Percentiles rank a stretch among this genome's conserved stretches.
phyloP scores from a whole-genome alignment of 2,329 filamentous ascomycete species.

The Diaporthe capsici region DNA sequence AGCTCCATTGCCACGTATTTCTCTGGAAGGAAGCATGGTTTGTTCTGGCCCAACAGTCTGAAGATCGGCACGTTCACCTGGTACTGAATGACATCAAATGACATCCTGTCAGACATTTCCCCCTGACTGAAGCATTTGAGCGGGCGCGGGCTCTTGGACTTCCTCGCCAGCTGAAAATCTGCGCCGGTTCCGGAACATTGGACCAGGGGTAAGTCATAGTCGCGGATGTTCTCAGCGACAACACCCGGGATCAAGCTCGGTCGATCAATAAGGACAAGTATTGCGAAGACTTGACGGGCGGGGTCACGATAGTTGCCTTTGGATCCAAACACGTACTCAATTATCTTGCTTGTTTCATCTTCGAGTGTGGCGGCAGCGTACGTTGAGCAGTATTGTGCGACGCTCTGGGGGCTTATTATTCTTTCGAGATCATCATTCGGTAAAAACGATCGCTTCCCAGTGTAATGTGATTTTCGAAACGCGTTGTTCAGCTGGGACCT shows the following conservation, averaged over 20 bases:
- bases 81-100: background rate
- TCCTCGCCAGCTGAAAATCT: background rate
- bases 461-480: background rate
- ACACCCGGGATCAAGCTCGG: background rate
- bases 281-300: background rate
- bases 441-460: background rate
- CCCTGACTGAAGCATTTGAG: background rate
- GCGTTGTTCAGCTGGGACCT: background rate
- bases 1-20: no score
- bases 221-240: background rate
- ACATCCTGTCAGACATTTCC: background rate
- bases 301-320: background rate
- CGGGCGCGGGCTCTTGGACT: background rate
- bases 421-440: background rate
- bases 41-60: background rate
- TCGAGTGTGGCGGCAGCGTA: background rate
- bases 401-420: background rate
- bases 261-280: background rate
- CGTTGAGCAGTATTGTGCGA: background rate
- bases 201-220: background rate
- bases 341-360: background rate
- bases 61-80: background rate
- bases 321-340: background rate
- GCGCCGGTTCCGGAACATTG: background rate
- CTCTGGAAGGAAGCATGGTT: no score